Percentiles rank a stretch among this genome's conserved stretches.
Evolutionary conservation across 2,329 filamentous ascomycete genomes (phyloP).

Genomic region (Dothistroma septosporum): DNA sequence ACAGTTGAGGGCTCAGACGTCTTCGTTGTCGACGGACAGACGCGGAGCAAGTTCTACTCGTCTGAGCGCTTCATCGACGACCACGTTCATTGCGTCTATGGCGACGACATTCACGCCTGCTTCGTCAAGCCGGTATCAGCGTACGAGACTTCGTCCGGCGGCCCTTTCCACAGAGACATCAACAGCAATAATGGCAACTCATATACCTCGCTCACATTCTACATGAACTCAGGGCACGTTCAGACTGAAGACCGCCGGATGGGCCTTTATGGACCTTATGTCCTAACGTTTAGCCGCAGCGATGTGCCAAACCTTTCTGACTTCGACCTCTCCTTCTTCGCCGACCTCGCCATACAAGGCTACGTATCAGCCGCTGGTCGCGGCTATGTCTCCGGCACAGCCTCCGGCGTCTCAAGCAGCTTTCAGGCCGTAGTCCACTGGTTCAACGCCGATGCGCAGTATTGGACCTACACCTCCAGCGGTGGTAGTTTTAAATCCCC

Average conservation of each 20-base stretch:
- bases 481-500: conserved; percentile 60
- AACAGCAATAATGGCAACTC: conserved; percentile 60
- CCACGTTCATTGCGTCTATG: conserved; percentile 58
- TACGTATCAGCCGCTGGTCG: conserved; percentile 55
- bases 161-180: conserved; percentile 61
- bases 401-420: conserved; percentile 51
- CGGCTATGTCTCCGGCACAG: conserved; percentile 59
- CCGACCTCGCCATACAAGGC: conserved; percentile 53
- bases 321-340: conserved; percentile 58
- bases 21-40: conserved; percentile 58
- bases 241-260: conserved; percentile 59
- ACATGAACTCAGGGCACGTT: conserved; percentile 64
- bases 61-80: conserved; percentile 68
- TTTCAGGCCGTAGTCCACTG: conserved; percentile 61
- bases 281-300: conserved; percentile 57
- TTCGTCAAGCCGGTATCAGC: conserved; percentile 51
- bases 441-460: conserved; percentile 60
- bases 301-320: conserved; percentile 47
- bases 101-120: conserved; percentile 55
- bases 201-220: conserved; percentile 59
- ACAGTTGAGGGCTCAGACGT: conserved; percentile 53
- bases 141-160: conserved; percentile 61
- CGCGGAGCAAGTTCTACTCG: conserved; percentile 67
- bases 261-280: conserved; percentile 64
- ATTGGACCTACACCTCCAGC: conserved; percentile 56